phyloP scores from a whole-genome alignment of 1,284 basidiomycete genomes.

The Sanghuangporus baumii region DNA sequence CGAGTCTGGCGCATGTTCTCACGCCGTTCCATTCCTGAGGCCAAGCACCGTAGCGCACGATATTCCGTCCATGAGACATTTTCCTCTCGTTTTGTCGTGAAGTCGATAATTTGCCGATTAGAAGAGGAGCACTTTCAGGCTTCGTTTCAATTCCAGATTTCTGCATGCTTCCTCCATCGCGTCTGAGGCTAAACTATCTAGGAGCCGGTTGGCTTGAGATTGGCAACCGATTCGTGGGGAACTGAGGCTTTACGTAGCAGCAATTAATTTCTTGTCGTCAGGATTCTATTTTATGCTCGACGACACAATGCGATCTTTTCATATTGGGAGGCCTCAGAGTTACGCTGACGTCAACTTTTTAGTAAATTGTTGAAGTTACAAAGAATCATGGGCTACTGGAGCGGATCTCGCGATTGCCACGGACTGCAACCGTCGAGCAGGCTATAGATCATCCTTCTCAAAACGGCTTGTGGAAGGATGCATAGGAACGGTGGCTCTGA shows the following conservation, averaged over 20 bases:
- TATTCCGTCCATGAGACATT: background rate
- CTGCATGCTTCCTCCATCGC: background rate
- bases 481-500: background rate
- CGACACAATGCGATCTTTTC: no score
- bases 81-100: background rate
- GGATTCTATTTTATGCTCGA: no score
- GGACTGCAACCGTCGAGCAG: no score
- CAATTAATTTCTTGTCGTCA: no score
- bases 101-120: background rate
- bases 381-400: no score
- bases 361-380: no score
- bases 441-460: no score
- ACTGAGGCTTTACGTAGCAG: no score
- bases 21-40: background rate
- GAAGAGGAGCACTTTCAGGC: background rate
- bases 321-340: no score
- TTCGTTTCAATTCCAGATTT: background rate
- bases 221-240: no score
- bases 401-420: no score
- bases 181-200: background rate
- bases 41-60: background rate
- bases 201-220: background rate
- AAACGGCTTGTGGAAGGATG: background rate
- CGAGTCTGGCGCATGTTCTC: background rate
- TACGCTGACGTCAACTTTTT: no score